Conservation (phyloP, 768 basidiomycete genomes). For the Paxillus ammoniavirescens region DNA sequence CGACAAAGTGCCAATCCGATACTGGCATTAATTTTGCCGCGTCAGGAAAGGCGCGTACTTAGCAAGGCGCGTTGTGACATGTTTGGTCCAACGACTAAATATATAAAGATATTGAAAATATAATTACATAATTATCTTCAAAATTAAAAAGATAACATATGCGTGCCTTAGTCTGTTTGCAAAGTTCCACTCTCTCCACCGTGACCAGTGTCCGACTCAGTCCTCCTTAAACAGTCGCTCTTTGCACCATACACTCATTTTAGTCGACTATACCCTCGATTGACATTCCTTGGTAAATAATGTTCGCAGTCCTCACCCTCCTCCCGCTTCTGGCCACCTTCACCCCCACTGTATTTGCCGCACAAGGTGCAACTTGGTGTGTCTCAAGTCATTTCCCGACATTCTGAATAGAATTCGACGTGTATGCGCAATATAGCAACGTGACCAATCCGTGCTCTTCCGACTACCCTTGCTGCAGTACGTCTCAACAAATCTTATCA, state of each 20-base stretch:
- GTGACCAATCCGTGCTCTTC: conserved; percentile 35
- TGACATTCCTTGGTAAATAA: conserved; percentile 1
- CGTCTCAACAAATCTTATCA: conserved; percentile 10
- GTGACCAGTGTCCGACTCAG: too few relatives aligned
- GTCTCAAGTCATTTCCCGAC: not conserved
- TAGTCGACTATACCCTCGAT: conserved; percentile 2
- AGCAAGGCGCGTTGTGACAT: conserved; percentile 13
- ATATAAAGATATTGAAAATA: too few relatives aligned
- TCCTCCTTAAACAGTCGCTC: not conserved
- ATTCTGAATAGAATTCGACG: not conserved
- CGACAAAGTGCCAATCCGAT: not conserved
- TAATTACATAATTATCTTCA: too few relatives aligned
- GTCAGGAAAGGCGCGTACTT: conserved; percentile 4
- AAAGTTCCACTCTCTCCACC: not conserved
- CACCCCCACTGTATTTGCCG: conserved; percentile 17
- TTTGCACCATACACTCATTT: conserved; percentile 13
- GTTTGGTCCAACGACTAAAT: conserved; percentile 10
- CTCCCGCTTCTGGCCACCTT: conserved; percentile 15
- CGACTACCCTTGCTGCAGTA: conserved; percentile 44
- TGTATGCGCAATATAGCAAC: conserved; percentile 30
- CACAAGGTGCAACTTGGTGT: conserved; percentile 30
- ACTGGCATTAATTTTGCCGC: not conserved
- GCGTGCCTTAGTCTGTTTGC: too few relatives aligned
- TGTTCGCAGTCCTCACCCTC: conserved; percentile 19
- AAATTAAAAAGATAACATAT: too few relatives aligned